phyloP scores from a whole-genome alignment of 495 filamentous ascomycete genomes.

The Annulohypoxylon maeteangense region DNA sequence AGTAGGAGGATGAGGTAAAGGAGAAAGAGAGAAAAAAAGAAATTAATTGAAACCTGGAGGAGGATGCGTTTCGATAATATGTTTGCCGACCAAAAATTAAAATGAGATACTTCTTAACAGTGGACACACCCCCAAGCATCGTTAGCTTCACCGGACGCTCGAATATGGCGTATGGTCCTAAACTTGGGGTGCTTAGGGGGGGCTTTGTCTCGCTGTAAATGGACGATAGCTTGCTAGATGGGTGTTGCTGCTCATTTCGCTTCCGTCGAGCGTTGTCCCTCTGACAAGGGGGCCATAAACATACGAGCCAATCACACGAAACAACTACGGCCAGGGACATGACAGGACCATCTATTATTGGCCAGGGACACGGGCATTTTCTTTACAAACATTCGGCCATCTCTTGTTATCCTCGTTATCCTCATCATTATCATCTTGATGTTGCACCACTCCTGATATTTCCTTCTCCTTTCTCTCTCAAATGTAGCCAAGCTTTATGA shows the following conservation, averaged over 20 bases:
- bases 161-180: conserved; percentile 19
- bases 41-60: conserved; percentile 28
- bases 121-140: conserved; percentile 39
- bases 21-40: conserved; percentile 27
- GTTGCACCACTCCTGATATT: conserved; percentile 27
- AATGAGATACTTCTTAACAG: conserved; percentile 40
- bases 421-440: conserved; percentile 4
- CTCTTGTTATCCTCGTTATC: conserved; percentile 21
- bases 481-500: conserved; percentile 3
- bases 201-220: conserved; percentile 43
- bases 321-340: conserved; percentile 24
- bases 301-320: conserved; percentile 28
- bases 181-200: conserved; percentile 19
- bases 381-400: conserved; percentile 40
- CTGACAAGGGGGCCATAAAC: conserved; percentile 32
- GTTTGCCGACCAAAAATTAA: conserved; percentile 42
- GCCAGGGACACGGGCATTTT: conserved; percentile 34
- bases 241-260: conserved; percentile 44
- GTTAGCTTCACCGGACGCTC: conserved; percentile 39
- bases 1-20: conserved; percentile 35
- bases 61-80: conserved; percentile 42
- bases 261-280: conserved; percentile 43
- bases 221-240: conserved; percentile 23
- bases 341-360: conserved; percentile 26
- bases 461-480: conserved; percentile 4